Evolutionary conservation across 352 stramenopile genomes (phyloP), one percentile per base, ranked within the genome.

Genomic region (Aphanomyces cochlioides): DNA sequence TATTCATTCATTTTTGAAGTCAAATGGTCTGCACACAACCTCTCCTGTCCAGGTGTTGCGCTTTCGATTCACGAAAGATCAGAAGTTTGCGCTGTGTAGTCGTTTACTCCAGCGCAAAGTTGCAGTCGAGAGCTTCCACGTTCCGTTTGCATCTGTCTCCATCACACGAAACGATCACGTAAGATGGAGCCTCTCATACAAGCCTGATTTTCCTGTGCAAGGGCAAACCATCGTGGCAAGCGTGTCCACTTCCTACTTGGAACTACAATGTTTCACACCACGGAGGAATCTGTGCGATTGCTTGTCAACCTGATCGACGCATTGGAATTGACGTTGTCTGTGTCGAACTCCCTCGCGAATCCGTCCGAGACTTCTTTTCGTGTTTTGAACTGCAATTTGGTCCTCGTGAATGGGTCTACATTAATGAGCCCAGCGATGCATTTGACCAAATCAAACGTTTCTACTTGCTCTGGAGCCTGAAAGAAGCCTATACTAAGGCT

Each of bases 221-320:
- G 81, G 78, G 78, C 54, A 93, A 93, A 70, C 84, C 84, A 12
- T 91, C 77, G 43, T 91, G 80, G 83, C 74, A 59, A 8, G 59
- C 63, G 2, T 71, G 58, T 39, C 41, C 77, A 10, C 21, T 41
- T 19, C 64, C 73, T 54, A 28, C 57, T 37, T 93, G 85, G 84
- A 93, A 93, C 67, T 93, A 85, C 75, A 93, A 92, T 50, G 84
- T 90, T 34, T 93, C 85, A 5, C 85, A 93, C 57, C 83, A 93
- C 43, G 84, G 83, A 21, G 79, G 74, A 2, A 50, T 93, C 45
- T 84, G 90, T 15, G 84, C 82, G 4, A 90, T 93, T 67, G 84
- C 73, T 17, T 78, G 77, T 41, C 70, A 85, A 41, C 60, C 75
- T 6, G 58, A 65, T 10, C 38, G 43, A 28, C 77, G 88, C 39